A percentile compares a stretch with the other conserved stretches of the same genome.
Conservation (phyloP, 495 filamentous ascomycete species). For the Choiromyces venosus region DNA sequence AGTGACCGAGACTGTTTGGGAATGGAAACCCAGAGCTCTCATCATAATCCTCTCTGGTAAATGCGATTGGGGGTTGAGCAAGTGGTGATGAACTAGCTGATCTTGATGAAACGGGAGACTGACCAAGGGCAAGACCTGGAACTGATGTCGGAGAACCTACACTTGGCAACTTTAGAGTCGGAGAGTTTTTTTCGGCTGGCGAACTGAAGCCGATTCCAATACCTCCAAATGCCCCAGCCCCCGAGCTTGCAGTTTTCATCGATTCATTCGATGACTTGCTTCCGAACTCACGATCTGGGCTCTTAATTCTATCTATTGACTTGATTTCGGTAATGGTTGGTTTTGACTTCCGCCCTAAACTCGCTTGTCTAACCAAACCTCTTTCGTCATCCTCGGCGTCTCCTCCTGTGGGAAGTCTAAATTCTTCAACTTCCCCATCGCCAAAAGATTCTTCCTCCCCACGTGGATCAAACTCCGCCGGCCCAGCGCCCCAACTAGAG, state of each 20-base stretch:
- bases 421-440: conserved; percentile 50
- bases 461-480: conserved; percentile 22
- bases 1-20: conserved; percentile 41
- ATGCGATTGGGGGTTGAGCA: conserved; percentile 13
- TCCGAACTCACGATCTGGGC: conserved; percentile 5
- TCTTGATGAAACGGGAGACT: conserved; percentile 16
- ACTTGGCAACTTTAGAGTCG: conserved; percentile 17
- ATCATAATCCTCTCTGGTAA: conserved; percentile 8
- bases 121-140: conserved; percentile 12
- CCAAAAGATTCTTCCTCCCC: conserved; percentile 33
- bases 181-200: conserved; percentile 21
- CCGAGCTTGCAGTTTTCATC: conserved; percentile 7
- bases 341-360: conserved; percentile 39
- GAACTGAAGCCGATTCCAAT: conserved; percentile 13
- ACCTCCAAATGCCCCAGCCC: conserved; percentile 8
- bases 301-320: not conserved
- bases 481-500: conserved; percentile 52
- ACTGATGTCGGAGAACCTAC: conserved; percentile 18
- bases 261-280: conserved; percentile 27
- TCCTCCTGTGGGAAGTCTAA: conserved; percentile 46
- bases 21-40: conserved; percentile 11
- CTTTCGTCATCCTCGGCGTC: conserved; percentile 51
- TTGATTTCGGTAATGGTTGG: conserved; percentile 39
- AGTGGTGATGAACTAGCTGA: conserved; percentile 15
- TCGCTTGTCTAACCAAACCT: conserved; percentile 63